These are phyloP conservation scores for Plasmodium gaboni DNA, from an alignment of 169 alveolate species.

Conservation along the genomic window DNA sequence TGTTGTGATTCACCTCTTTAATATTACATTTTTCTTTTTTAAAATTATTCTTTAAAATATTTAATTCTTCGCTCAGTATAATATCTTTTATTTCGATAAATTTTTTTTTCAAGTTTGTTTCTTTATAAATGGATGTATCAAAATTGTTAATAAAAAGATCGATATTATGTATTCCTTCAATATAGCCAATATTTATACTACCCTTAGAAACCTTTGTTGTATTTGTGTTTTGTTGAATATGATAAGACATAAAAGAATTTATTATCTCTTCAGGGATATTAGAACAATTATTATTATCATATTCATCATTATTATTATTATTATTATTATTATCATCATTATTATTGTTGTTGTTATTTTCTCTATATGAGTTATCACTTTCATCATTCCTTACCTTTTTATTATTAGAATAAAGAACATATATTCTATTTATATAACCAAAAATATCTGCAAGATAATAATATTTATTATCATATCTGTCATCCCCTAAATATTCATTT, in stretches of 20 bases:
- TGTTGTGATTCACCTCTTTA: too few species aligned
- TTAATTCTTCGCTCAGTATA: not conserved
- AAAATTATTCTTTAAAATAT: too few species aligned
- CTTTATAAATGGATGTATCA: not conserved
- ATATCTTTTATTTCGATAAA: conserved; percentile 4
- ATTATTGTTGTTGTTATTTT: not conserved
- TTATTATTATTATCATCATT: not conserved
- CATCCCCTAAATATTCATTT: conserved; percentile 3
- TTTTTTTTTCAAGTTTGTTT: conserved; percentile 12
- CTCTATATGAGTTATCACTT: too few species aligned
- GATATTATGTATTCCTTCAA: conserved; percentile 29
- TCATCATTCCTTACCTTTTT: not conserved
- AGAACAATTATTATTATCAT: too few species aligned
- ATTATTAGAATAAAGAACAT: not conserved
- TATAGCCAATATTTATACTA: conserved; percentile 17
- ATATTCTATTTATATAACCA: conserved; percentile 29
- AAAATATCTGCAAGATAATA: conserved; percentile 6
- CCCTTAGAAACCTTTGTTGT: not conserved
- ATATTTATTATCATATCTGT: conserved; percentile 18
- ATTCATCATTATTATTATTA: not conserved
- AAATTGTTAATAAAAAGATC: conserved; percentile 4
- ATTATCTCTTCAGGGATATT: too few species aligned
- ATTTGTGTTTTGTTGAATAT: not conserved
- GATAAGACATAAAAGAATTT: not conserved
- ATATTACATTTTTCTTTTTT: too few species aligned